Base-by-base conservation (phyloP, 2,329 filamentous ascomycete species). In the Boeremia lycopersici region DNA sequence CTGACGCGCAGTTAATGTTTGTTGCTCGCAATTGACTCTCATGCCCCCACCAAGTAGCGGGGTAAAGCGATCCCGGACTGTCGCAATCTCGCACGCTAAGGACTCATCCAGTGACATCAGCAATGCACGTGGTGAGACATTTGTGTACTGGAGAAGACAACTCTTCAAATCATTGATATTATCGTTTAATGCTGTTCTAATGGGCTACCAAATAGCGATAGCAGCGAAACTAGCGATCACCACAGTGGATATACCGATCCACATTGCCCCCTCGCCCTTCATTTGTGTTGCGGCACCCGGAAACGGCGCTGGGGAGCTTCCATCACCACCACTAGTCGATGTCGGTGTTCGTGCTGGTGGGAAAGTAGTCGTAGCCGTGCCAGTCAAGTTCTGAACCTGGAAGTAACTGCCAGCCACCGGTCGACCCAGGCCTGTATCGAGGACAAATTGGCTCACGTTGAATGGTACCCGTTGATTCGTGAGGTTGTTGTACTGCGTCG, bases 401-500 rank as follows among this genome's bases (percentile, higher is more conserved):
- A 79, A 75, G 58, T 74, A 78, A 53, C 76, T 77, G 6, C 69
- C 72, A 2, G 72, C 74, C 15, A 78, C 39, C 1, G 73, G 66
- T 2, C 51, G 26, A 0, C 57, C 48, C 3, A 79, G 53, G 1
- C 60, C 66, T 1, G 74, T 60, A 2, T 71, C 74, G 4, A 53
- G 36, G 3, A 73, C 61, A 50, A 78, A 78, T n/a, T 64, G 60
- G 9, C 51, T 59, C 0, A 74, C 59, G 44, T 78, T 69, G 53
- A 78, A 79, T 8, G 70, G 68, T 0, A 70, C 39, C 11, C 73
- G 52, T 28, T 31, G 60, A 33, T 45, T 54, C 56, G 50, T 67
- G 9, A 65, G 55, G 7, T 66, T 23, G 61, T 54, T 35, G 59
- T 78, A 57, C 62, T 71, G 1, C n/a, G 50, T 49, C 6, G 68